Evolutionary conservation across 1,284 basidiomycete genomes (phyloP).

Genomic region (Xanthoconium separans): DNA sequence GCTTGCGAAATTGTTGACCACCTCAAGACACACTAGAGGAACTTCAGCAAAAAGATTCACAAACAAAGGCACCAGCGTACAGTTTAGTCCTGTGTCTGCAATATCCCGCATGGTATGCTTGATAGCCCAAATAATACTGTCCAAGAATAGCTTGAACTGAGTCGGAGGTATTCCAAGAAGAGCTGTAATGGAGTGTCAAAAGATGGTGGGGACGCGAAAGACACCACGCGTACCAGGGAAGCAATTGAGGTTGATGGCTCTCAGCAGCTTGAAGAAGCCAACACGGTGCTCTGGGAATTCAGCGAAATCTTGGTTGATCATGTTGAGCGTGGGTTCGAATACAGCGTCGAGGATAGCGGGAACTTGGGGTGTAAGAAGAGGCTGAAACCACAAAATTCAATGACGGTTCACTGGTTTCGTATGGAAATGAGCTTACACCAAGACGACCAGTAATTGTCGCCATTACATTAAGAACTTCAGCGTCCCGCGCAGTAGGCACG

Average conservation of each 20-base stretch:
- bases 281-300: slow-evolving; percentile 98
- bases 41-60: slow-evolving; percentile 5
- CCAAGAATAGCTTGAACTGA: slow-evolving; percentile 98
- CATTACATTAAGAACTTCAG: slow-evolving; percentile 98
- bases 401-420: neutral
- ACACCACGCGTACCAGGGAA: slow-evolving; percentile 75
- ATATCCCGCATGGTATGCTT: slow-evolving; percentile 99
- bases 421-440: slow-evolving; percentile 56
- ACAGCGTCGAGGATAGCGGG: slow-evolving; percentile 95
- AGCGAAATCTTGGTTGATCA: slow-evolving; percentile 99
- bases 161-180: slow-evolving; percentile 84
- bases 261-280: slow-evolving; percentile 95
- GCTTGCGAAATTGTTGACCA: slow-evolving; percentile 93
- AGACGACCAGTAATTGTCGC: slow-evolving; percentile 91
- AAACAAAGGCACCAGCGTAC: slow-evolving; percentile 46
- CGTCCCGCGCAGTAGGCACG: slow-evolving; percentile 91
- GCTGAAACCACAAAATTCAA: slow-evolving; percentile 41
- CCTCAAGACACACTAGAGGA: slow-evolving; percentile 82
- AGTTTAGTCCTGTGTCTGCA: slow-evolving; percentile 88
- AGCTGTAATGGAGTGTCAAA: slow-evolving; percentile 45
- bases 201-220: neutral
- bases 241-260: slow-evolving; percentile 92
- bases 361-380: slow-evolving; percentile 91
- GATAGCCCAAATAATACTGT: slow-evolving; percentile 99
- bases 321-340: slow-evolving; percentile 95